Percentiles rank a stretch among this genome's conserved stretches.
phyloP scores from a whole-genome alignment of 768 basidiomycete species.

The Lactarius akahatsu region DNA sequence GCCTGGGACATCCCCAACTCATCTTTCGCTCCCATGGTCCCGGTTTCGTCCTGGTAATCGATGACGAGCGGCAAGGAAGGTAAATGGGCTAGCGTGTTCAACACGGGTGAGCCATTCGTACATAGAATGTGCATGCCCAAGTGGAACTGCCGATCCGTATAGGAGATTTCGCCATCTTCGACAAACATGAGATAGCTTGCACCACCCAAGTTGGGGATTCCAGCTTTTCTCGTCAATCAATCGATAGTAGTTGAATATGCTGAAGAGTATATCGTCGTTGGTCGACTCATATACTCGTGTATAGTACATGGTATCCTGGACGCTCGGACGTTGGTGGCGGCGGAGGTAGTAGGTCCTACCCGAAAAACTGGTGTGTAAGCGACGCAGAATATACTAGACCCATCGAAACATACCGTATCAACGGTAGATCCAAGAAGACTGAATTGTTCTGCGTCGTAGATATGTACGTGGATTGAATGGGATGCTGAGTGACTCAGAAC shows the following conservation, averaged over 20 bases:
- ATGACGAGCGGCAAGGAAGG: not conserved
- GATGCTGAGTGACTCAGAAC: not conserved
- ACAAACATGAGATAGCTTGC: not conserved
- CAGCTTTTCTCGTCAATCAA: not conserved
- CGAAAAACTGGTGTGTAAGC: not conserved
- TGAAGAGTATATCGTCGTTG: not conserved
- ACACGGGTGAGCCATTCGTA: not conserved
- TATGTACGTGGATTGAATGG: not conserved
- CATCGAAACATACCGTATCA: not conserved
- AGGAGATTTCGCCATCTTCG: not conserved
- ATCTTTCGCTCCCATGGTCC: not conserved
- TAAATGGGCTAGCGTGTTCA: not conserved
- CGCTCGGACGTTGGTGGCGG: not conserved
- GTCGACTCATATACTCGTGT: not conserved
- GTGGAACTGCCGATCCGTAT: not conserved
- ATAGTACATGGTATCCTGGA: not conserved
- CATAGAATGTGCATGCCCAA: not conserved
- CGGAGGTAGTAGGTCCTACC: not conserved
- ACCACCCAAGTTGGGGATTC: not conserved
- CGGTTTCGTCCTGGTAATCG: not conserved
- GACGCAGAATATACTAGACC: not conserved
- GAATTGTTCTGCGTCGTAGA: not conserved
- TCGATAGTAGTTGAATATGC: not conserved
- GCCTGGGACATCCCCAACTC: not conserved
- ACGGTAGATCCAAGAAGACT: not conserved